A percentile compares a stretch with the other conserved stretches of the same genome.
Conservation (phyloP, 2,329 filamentous ascomycete genomes). For the Pseudogymnoascus sp. region DNA sequence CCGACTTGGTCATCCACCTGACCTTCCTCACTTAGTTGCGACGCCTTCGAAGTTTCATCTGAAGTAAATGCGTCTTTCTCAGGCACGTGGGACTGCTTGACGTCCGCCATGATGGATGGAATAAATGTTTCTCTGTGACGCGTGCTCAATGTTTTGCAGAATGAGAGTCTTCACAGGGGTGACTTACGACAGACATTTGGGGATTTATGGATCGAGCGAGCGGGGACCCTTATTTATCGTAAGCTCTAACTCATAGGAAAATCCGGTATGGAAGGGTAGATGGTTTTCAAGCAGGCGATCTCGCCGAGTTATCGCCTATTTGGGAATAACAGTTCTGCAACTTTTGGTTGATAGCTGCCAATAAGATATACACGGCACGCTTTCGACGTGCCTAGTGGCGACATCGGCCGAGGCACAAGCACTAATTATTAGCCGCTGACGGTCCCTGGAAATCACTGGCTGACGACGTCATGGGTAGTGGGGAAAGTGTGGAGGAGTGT, state of each 20-base stretch:
- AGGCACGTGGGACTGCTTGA: background rate
- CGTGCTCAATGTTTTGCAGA: background rate
- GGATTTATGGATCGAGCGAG: background rate
- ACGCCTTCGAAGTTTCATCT: background rate
- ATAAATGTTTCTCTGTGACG: background rate
- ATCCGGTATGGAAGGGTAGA: background rate
- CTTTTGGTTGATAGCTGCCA: no score
- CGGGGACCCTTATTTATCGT: background rate
- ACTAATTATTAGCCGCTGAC: background rate
- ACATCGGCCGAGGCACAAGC: background rate
- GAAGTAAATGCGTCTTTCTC: background rate
- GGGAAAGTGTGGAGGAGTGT: background rate
- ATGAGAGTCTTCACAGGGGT: background rate
- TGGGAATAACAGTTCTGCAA: no score
- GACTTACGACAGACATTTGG: background rate
- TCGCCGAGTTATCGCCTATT: background rate
- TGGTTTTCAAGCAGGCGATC: background rate
- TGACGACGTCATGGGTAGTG: background rate
- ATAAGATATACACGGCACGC: background rate
- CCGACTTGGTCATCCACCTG: background rate
- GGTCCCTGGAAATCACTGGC: background rate
- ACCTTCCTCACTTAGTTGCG: background rate
- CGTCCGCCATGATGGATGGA: background rate
- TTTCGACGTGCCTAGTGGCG: background rate
- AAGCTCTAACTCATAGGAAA: no score